These are phyloP conservation scores for Apiospora malaysiana DNA, from an alignment of 2,329 filamentous ascomycete genomes.

Conservation along the genomic window DNA sequence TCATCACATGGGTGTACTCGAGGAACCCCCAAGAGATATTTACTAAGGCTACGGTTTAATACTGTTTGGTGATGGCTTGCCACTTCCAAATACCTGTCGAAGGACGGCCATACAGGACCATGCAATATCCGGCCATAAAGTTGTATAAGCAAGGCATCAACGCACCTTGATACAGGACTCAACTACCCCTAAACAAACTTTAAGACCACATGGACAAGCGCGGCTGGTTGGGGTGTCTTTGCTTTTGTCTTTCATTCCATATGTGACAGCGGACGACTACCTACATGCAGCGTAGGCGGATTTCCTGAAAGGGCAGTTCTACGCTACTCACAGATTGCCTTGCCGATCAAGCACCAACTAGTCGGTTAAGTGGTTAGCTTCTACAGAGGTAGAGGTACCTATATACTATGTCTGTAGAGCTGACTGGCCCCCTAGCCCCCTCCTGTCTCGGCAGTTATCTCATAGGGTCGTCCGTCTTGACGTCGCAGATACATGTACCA, in stretches of 20 bases:
- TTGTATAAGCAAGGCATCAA: neutral
- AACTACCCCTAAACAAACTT: neutral
- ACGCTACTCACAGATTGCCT: neutral
- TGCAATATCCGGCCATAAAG: neutral
- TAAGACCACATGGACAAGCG: conserved; percentile 13
- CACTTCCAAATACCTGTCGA: neutral
- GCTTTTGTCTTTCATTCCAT: neutral
- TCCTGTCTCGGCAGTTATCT: conserved; percentile 1
- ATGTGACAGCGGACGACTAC: conserved; percentile 10
- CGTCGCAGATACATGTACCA: neutral
- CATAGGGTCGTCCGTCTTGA: neutral
- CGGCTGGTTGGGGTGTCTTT: neutral
- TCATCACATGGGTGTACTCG: neutral
- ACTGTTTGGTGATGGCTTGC: neutral
- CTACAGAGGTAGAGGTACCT: neutral
- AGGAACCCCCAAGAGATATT: neutral
- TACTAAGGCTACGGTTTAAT: neutral
- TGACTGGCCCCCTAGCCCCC: neutral
- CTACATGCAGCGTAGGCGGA: neutral
- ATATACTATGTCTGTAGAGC: neutral
- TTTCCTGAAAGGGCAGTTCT: neutral
- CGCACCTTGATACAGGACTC: neutral
- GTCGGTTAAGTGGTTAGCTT: neutral
- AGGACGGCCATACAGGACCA: neutral
- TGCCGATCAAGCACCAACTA: neutral